A percentile compares a stretch with the other conserved stretches of the same genome.
Evolutionary conservation across 768 basidiomycete genomes (phyloP).

Genomic region (Mrakia hoshinonis): DNA sequence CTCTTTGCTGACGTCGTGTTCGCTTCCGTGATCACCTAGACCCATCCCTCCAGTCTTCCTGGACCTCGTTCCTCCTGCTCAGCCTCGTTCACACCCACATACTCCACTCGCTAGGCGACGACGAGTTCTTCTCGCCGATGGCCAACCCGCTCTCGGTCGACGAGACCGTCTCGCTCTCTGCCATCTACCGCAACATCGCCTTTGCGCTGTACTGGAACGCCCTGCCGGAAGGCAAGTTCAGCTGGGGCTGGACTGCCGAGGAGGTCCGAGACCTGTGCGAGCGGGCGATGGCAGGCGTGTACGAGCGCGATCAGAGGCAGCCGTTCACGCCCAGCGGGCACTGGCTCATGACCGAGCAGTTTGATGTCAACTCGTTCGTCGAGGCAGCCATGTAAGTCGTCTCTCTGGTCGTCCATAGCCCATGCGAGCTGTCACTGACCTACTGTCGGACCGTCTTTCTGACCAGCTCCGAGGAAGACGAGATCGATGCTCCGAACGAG

Average conservation of each 20-base stretch:
- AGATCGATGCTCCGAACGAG: conserved; percentile 15
- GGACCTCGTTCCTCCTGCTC: conserved; percentile 67
- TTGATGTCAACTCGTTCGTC: conserved; percentile 64
- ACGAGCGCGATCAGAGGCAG: conserved; percentile 69
- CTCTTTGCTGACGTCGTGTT: conserved; percentile 6
- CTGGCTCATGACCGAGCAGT: conserved; percentile 60
- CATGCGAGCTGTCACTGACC: too few relatives aligned
- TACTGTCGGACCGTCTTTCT: too few relatives aligned
- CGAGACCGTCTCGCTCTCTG: conserved; percentile 65
- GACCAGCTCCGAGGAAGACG: conserved; percentile 54
- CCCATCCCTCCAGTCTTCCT: conserved; percentile 46
- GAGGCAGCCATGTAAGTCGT: conserved; percentile 69
- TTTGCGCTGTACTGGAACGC: conserved; percentile 67
- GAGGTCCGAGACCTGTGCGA: conserved; percentile 58
- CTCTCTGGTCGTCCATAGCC: too few relatives aligned
- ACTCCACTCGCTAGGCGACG: conserved; percentile 85
- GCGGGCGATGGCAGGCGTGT: conserved; percentile 72
- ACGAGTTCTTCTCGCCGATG: conserved; percentile 72
- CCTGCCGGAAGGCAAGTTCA: conserved; percentile 46
- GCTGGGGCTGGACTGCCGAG: conserved; percentile 54
- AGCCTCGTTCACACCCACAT: conserved; percentile 73
- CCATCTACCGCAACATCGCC: conserved; percentile 72
- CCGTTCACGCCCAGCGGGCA: conserved; percentile 74
- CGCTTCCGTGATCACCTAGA: too few relatives aligned
- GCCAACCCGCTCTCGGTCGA: conserved; percentile 73